Evolutionary conservation across 2,329 filamentous ascomycete species (phyloP).

Genomic region (Hypoxylon sp.): DNA sequence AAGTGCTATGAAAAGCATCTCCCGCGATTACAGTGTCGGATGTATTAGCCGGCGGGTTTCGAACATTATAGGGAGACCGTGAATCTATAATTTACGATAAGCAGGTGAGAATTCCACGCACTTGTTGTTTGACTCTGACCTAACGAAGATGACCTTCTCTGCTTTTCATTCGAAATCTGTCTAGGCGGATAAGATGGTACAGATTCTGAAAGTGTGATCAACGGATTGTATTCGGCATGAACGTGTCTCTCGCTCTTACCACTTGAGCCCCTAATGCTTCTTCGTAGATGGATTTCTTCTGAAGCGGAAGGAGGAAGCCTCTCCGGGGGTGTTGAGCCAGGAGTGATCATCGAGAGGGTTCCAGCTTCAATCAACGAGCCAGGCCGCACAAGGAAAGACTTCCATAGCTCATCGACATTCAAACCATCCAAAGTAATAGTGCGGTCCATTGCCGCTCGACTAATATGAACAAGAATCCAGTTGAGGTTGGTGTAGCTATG

Average conservation of each 20-base stretch:
- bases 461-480: background rate
- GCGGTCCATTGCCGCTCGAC: background rate
- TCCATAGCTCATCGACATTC: background rate
- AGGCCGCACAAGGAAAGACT: background rate
- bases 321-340: background rate
- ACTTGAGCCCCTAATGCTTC: background rate
- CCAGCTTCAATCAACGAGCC: background rate
- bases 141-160: background rate
- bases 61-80: background rate
- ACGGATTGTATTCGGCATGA: background rate
- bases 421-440: background rate
- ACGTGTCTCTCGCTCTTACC: background rate
- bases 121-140: background rate
- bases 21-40: constrained; percentile 21
- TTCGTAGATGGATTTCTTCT: background rate
- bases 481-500: too few species aligned
- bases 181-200: background rate
- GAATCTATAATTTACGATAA: background rate
- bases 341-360: background rate
- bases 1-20: constrained; percentile 45
- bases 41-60: background rate
- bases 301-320: background rate
- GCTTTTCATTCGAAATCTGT: background rate
- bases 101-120: background rate
- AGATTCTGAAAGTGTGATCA: background rate